Percentiles rank a stretch among this genome's conserved stretches.
These are phyloP conservation scores for Trichoderma asperelloides DNA, from an alignment of 495 filamentous ascomycete genomes.

Conservation along the genomic window DNA sequence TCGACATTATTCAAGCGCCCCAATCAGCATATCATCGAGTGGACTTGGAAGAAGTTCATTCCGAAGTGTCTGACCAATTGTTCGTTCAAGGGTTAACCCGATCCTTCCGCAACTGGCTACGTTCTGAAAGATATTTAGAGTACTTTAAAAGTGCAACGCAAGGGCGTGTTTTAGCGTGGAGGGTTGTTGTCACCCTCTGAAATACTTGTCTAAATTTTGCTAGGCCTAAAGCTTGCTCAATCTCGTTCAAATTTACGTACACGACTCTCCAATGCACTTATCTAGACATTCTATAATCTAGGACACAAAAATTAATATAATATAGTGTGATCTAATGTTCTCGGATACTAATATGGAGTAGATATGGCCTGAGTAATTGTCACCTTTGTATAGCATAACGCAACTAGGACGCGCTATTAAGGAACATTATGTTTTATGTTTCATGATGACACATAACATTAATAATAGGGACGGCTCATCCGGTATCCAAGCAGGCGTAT, in stretches of 20 bases:
- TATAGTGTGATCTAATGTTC: not conserved
- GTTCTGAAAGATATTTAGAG: not conserved
- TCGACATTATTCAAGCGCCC: not conserved
- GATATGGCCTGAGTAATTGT: not conserved
- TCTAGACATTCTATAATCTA: not conserved
- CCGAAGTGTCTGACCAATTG: not conserved
- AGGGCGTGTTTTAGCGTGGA: not conserved
- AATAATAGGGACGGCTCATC: too few species aligned
- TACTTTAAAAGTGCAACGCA: not conserved
- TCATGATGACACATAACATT: too few species aligned
- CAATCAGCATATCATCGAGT: not conserved
- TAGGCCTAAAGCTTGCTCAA: not conserved
- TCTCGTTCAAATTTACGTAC: not conserved
- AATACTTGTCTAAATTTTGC: not conserved
- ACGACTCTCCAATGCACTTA: not conserved
- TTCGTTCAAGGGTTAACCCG: not conserved
- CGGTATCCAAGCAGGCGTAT: not conserved
- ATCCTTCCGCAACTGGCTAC: not conserved
- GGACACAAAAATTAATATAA: not conserved
- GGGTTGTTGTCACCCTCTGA: not conserved
- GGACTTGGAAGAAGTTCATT: not conserved
- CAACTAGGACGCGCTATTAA: not conserved
- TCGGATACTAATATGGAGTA: not conserved
- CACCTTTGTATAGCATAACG: not conserved
- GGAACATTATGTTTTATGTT: too few species aligned